phyloP scores from a whole-genome alignment of 345 rosid species.

The Syzygium grande region DNA sequence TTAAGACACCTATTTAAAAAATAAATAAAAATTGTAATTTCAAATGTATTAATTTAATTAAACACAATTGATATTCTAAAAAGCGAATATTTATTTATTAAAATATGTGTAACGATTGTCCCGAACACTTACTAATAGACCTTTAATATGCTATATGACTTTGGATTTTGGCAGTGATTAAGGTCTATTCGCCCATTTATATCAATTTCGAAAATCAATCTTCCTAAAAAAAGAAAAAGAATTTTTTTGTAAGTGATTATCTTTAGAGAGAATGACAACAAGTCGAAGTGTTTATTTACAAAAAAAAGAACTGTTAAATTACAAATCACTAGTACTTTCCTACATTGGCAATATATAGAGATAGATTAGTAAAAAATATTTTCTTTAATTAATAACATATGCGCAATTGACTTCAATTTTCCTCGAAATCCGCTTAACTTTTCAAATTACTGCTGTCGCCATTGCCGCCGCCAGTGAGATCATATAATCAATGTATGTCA shows the following conservation, averaged over 20 bases:
- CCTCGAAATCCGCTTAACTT: accelerated
- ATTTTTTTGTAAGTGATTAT: not conserved
- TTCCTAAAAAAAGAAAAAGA: too few species aligned
- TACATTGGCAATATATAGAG: not conserved
- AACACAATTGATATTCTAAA: too few species aligned
- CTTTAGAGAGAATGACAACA: not conserved
- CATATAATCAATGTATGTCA: not conserved
- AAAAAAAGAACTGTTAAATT: accelerated
- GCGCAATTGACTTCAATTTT: accelerated
- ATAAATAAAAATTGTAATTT: accelerated
- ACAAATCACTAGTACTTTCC: not conserved
- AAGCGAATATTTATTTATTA: not conserved
- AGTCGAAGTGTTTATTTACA: not conserved
- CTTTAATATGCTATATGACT: not conserved
- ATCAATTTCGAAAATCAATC: too few species aligned
- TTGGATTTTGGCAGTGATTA: not conserved
- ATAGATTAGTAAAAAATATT: not conserved
- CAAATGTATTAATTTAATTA: not conserved
- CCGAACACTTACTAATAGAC: not conserved
- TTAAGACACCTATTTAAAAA: not conserved
- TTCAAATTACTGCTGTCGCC: not conserved
- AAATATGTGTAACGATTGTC: not conserved
- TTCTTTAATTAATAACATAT: not conserved
- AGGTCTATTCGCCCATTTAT: too few species aligned
- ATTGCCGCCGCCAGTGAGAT: accelerated